phyloP scores from a whole-genome alignment of 106 monocot genomes.

The Platanthera guangdongensis region DNA sequence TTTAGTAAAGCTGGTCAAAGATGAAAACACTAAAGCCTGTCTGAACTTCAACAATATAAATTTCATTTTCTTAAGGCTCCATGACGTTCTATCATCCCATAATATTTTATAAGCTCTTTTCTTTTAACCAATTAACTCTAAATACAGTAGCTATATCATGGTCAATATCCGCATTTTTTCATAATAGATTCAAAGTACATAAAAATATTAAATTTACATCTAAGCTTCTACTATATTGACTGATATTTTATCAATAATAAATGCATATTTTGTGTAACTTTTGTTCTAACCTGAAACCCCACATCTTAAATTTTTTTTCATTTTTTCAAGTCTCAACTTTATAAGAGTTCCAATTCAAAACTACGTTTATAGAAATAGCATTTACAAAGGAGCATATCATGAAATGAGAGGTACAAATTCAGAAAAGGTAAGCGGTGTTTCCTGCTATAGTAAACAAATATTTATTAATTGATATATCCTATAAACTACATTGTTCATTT shows the following conservation, averaged over 20 bases:
- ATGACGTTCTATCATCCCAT: not conserved
- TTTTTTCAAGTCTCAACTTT: not conserved
- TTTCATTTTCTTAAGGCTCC: not conserved
- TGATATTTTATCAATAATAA: not conserved
- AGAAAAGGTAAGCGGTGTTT: not conserved
- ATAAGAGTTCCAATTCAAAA: not conserved
- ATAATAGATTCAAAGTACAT: not conserved
- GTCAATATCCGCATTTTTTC: too few species aligned
- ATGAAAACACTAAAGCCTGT: too few species aligned
- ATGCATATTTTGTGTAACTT: not conserved
- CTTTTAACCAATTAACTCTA: not conserved
- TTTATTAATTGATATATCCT: not conserved
- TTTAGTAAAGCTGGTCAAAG: conserved; percentile 1
- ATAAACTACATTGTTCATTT: not conserved
- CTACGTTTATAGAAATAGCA: not conserved
- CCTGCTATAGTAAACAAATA: not conserved
- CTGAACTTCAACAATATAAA: not conserved
- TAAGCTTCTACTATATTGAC: not conserved
- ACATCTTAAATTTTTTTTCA: not conserved
- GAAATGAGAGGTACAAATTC: not conserved
- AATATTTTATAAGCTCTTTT: too few species aligned
- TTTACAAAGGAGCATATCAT: not conserved
- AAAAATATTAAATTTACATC: not conserved
- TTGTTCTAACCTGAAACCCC: not conserved
- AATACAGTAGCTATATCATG: not conserved